These are phyloP conservation scores for Phialophora chinensis DNA, from an alignment of 2,329 filamentous ascomycete species.

Conservation along the genomic window DNA sequence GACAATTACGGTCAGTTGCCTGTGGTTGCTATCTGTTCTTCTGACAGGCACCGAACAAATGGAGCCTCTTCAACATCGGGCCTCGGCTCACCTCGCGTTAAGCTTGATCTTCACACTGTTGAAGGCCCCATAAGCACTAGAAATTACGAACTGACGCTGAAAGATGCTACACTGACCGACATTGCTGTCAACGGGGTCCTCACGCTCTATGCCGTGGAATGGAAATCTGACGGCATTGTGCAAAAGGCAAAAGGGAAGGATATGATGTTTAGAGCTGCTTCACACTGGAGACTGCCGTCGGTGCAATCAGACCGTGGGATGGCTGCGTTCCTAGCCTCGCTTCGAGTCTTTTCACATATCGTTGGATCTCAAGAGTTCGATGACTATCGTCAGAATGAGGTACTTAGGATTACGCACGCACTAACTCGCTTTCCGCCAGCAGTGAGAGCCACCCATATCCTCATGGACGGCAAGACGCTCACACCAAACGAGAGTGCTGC, in stretches of 20 bases:
- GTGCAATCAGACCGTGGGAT: conserved; percentile 42
- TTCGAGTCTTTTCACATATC: conserved; percentile 43
- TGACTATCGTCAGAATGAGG: conserved; percentile 40
- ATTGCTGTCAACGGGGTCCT: conserved; percentile 22
- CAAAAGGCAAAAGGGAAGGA: conserved; percentile 11
- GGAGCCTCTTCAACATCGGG: neutral
- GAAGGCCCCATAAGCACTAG: conserved; percentile 22
- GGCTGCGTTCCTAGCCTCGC: conserved; percentile 46
- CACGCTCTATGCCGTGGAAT: conserved; percentile 22
- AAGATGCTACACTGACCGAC: conserved; percentile 12
- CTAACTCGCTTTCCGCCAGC: conserved; percentile 45
- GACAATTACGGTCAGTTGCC: conserved; percentile 12
- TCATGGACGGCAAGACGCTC: conserved; percentile 45
- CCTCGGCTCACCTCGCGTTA: neutral
- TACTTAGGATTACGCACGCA: conserved; percentile 43
- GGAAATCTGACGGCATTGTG: conserved; percentile 7
- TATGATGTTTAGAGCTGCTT: conserved; percentile 22
- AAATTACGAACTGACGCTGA: conserved; percentile 19
- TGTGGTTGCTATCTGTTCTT: conserved; percentile 16
- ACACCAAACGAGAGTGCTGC: conserved; percentile 43
- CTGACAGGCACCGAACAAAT: conserved; percentile 3
- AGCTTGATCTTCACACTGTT: conserved; percentile 26
- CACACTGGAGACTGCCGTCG: conserved; percentile 16
- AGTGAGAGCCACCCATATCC: conserved; percentile 43
- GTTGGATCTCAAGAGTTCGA: conserved; percentile 34